Base-by-base conservation (phyloP, 306 rosid species). In the Corylus americana region DNA sequence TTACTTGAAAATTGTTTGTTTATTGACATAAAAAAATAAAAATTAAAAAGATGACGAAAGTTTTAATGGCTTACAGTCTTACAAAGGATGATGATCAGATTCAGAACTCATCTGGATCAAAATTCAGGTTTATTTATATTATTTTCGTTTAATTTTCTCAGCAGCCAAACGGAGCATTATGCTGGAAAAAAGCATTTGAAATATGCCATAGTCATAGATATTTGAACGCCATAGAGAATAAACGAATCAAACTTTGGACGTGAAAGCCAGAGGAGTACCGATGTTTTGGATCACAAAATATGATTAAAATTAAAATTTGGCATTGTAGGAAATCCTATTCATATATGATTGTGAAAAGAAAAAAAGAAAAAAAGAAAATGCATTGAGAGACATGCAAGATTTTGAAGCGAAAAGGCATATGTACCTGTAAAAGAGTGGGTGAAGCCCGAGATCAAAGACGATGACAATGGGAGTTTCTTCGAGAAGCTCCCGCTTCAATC, bases 371-470 rank as follows among this genome's bases (percentile, higher is more conserved):
- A 20, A 42, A 42, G 6, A 42, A 42, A 5, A 5, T 11, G 51
- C 51, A 12, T 59, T 68, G 44, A 51, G 12, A 64, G 18, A 74
- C 83, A 85, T 67, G 84, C 78, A 75, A 76, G 25, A 55, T 71
- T 54, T 72, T n/a, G 44, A 63, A 68, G 35, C 48, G 80, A 74
- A 70, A 74, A 66, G 35, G 22, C 67, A 67, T 50, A 58, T 55
- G 76, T 78, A 85, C 87, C 87, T 78, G 79, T 20, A 61, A 73
- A 66, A 47, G 80, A 39, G 79, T 71, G 27, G 82, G 20, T 11
- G 83, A 63, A 83, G 83, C 70, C 67, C 62, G 77, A 84, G 87
- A 80, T 87, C 82, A 75, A 64, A 78, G 79, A 79, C 25, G 44
- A 44, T 79, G 31, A 53, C 79, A 55, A 85, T 73, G 80, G 53